Evolutionary conservation across 192 early-diverging fungal genomes (phyloP).

Genomic region (Phlyctochytrium planicorne): DNA sequence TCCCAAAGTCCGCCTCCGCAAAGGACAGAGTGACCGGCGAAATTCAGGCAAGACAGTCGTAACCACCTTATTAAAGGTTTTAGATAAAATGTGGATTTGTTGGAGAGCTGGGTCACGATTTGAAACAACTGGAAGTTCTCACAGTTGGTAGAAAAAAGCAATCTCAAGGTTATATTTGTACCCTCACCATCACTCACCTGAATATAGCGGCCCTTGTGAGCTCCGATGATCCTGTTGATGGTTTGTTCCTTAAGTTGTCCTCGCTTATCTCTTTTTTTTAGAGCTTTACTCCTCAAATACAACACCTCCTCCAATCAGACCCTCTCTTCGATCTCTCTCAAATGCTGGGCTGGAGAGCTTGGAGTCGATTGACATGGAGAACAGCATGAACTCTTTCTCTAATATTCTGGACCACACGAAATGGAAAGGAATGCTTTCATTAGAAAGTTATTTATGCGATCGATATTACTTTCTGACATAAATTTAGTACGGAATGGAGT

Average conservation of each 20-base stretch:
- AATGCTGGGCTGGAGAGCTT: not conserved
- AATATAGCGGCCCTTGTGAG: conserved; percentile 30
- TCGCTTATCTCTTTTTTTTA: not conserved
- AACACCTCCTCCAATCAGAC: no score
- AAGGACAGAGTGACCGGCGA: conserved; percentile 32
- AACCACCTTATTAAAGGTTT: conserved; percentile 48
- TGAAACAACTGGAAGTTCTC: conserved; percentile 19
- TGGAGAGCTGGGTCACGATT: conserved; percentile 26
- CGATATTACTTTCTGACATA: not conserved
- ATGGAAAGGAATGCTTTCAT: not conserved
- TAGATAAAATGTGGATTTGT: conserved; percentile 37
- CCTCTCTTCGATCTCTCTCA: no score
- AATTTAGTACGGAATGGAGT: not conserved
- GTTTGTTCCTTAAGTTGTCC: conserved; percentile 7
- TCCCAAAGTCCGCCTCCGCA: conserved; percentile 21
- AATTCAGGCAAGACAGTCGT: no score
- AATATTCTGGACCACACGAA: not conserved
- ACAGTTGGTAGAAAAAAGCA: not conserved
- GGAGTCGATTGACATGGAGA: not conserved
- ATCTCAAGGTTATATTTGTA: not conserved
- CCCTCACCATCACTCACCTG: not conserved
- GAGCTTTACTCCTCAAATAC: not conserved
- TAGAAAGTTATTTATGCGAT: not conserved
- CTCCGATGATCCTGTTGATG: conserved; percentile 45
- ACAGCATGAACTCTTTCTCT: not conserved